Conservation (phyloP, 352 stramenopile species). For the Pythium myriotylum region DNA sequence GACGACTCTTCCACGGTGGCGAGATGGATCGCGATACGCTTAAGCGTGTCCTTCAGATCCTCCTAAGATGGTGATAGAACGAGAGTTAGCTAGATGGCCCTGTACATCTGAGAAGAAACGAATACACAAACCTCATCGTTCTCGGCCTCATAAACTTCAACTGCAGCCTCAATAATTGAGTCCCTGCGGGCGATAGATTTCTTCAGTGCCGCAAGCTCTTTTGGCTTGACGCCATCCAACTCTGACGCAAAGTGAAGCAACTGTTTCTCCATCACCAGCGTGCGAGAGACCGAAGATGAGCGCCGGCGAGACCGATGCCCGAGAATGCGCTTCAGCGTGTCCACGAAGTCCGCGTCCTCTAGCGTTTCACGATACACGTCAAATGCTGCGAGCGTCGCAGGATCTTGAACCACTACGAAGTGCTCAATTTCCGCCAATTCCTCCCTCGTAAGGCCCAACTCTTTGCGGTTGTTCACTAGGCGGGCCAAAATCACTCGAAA, state of each 20-base stretch:
- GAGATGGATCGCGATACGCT: slow-evolving; percentile 44
- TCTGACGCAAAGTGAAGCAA: slow-evolving; percentile 19
- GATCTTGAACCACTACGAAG: slow-evolving; percentile 35
- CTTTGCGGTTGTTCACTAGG: slow-evolving; percentile 10
- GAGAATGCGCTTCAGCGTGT: slow-evolving; percentile 57
- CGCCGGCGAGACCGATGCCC: not conserved
- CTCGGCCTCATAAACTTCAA: slow-evolving; percentile 43
- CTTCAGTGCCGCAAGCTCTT: slow-evolving; percentile 42
- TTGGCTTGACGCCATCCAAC: slow-evolving; percentile 14
- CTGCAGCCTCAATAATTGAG: slow-evolving; percentile 41
- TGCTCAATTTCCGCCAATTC: slow-evolving; percentile 35
- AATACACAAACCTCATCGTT: slow-evolving; percentile 41
- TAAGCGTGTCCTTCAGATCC: slow-evolving; percentile 56
- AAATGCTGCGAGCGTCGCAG: slow-evolving; percentile 52
- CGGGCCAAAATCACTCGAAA: slow-evolving; percentile 28
- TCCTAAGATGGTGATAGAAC: slow-evolving; percentile 28
- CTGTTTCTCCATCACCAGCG: slow-evolving; percentile 28
- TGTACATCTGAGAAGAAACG: not conserved
- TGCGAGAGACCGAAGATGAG: slow-evolving; percentile 1
- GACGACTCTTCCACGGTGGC: slow-evolving; percentile 9
- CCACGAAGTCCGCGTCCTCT: slow-evolving; percentile 55
- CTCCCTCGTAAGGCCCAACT: slow-evolving; percentile 27
- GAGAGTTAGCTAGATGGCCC: not conserved
- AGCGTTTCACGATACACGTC: slow-evolving; percentile 54
- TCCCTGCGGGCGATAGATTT: slow-evolving; percentile 42